A percentile compares a stretch with the other conserved stretches of the same genome.
phyloP scores from a whole-genome alignment of 176 grass and related monocot species.

The Pharus latifolius region DNA sequence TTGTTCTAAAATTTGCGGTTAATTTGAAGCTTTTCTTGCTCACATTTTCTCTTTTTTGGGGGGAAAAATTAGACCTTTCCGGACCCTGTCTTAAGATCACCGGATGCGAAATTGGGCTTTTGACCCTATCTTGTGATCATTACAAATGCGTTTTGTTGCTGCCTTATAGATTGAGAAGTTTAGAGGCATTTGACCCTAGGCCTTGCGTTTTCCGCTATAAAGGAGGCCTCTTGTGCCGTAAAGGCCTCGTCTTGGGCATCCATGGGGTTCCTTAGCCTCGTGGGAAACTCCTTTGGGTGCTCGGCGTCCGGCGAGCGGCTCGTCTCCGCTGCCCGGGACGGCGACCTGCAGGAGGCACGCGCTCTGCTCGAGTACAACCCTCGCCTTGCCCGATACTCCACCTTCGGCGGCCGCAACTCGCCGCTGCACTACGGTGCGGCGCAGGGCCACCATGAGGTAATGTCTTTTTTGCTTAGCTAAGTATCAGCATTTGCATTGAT shows the following conservation, averaged over 20 bases:
- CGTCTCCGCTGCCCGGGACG: slow-evolving; percentile 88
- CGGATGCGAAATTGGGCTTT: background rate
- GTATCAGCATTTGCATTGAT: background rate
- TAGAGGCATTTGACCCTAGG: background rate
- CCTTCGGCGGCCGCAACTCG: slow-evolving; percentile 89
- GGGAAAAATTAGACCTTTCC: background rate
- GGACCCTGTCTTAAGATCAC: background rate
- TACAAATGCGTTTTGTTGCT: slow-evolving; percentile 2
- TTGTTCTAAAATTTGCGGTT: background rate
- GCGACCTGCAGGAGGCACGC: slow-evolving; percentile 83
- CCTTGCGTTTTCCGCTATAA: background rate
- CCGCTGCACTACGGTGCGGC: slow-evolving; percentile 89
- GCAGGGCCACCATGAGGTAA: slow-evolving; percentile 86
- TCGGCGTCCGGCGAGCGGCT: slow-evolving; percentile 93
- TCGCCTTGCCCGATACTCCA: slow-evolving; percentile 79
- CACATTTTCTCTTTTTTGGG: background rate
- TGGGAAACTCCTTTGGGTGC: slow-evolving; percentile 97
- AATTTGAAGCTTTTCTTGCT: background rate
- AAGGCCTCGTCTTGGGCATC: slow-evolving; percentile 20
- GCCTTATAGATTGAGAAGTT: background rate
- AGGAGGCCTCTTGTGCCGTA: background rate
- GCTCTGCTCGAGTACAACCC: slow-evolving; percentile 92
- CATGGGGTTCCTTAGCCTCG: slow-evolving; percentile 92
- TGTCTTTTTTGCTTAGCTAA: background rate
- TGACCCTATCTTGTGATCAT: background rate